Percentiles rank a stretch among this genome's conserved stretches.
Evolutionary conservation across 306 rosid species (phyloP).

Genomic region (Prunus salicina): DNA sequence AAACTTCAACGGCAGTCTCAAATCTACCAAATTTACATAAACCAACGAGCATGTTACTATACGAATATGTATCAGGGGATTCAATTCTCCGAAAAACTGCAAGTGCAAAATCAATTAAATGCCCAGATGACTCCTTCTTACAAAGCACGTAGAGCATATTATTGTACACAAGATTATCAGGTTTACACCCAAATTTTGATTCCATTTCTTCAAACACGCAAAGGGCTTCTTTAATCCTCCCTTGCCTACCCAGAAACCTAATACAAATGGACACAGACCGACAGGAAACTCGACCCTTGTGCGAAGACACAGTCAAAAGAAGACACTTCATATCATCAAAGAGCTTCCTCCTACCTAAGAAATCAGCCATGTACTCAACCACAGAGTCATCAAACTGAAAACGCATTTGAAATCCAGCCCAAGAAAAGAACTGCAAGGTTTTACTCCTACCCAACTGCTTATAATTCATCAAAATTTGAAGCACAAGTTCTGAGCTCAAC

Average conservation of each 20-base stretch:
- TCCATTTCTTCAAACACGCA: conserved; percentile 66
- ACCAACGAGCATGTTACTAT: conserved; percentile 67
- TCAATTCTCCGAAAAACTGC: conserved; percentile 47
- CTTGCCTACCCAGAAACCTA: conserved; percentile 69
- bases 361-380: conserved; percentile 72
- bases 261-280: conserved; percentile 60
- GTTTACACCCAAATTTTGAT: conserved; percentile 48
- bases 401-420: conserved; percentile 61
- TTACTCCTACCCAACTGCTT: conserved; percentile 56
- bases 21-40: conserved; percentile 60
- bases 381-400: conserved; percentile 54
- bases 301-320: conserved; percentile 42
- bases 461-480: conserved; percentile 50
- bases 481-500: conserved; percentile 49
- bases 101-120: conserved; percentile 54
- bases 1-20: conserved; percentile 56
- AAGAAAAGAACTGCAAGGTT: conserved; percentile 60
- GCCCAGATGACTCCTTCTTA: conserved; percentile 56
- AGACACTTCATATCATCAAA: conserved; percentile 75
- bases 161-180: conserved; percentile 64
- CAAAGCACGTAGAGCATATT: conserved; percentile 72
- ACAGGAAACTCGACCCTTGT: conserved; percentile 43
- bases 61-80: conserved; percentile 59
- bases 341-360: conserved; percentile 69
- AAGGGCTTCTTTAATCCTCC: conserved; percentile 56